A percentile compares a stretch with the other conserved stretches of the same genome.
These are phyloP conservation scores for Lactifluus rugatus DNA, from an alignment of 768 basidiomycete species.

Conservation along the genomic window DNA sequence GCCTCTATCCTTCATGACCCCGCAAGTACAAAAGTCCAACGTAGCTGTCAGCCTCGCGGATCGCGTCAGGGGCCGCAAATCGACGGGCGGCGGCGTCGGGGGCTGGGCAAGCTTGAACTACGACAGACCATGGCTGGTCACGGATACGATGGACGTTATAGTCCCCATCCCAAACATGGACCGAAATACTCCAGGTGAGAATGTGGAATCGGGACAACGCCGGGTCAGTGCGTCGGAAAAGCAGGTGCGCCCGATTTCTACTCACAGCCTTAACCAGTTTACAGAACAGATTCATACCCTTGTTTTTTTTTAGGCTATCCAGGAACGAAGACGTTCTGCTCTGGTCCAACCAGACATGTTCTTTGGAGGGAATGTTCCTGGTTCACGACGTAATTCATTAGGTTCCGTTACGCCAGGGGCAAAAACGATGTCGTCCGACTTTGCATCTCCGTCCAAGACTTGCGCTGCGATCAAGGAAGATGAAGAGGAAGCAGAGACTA, in stretches of 20 bases:
- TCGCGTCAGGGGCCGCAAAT: conserved; percentile 16
- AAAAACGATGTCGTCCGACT: not conserved
- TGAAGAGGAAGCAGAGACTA: conserved; percentile 28
- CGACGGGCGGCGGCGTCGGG: conserved; percentile 12
- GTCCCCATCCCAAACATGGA: conserved; percentile 32
- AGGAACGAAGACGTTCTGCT: conserved; percentile 53
- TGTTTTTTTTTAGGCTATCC: conserved; percentile 38
- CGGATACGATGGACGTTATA: conserved; percentile 41
- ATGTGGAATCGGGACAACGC: not conserved
- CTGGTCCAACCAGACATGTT: conserved; percentile 38
- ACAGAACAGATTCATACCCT: not conserved
- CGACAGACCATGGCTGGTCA: conserved; percentile 49
- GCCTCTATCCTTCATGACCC: conserved; percentile 46
- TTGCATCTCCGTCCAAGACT: conserved; percentile 9
- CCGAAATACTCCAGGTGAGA: not conserved
- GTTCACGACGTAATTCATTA: conserved; percentile 32
- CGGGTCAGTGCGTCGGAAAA: conserved; percentile 4
- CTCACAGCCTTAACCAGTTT: not conserved
- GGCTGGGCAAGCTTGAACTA: conserved; percentile 39
- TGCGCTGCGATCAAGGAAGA: conserved; percentile 19
- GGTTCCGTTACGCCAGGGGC: conserved; percentile 12
- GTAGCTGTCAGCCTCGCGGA: conserved; percentile 9
- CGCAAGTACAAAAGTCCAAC: conserved; percentile 31
- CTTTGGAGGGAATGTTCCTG: conserved; percentile 46
- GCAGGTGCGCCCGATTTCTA: not conserved